Conservation (phyloP, 352 stramenopile genomes). For the Phytophthora fragariaefolia region DNA sequence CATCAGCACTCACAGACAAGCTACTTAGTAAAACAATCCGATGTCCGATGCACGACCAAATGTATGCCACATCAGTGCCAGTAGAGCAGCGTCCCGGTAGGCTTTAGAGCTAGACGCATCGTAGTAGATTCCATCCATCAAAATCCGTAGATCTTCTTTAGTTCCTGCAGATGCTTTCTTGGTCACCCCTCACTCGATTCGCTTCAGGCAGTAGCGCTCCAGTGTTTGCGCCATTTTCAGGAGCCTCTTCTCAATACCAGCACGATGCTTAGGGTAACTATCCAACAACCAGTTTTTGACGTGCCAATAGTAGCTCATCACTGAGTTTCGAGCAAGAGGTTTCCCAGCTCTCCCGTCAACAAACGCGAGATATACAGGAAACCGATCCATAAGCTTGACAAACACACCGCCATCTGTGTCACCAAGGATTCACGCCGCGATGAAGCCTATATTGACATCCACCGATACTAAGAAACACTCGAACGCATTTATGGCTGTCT, state of each 20-base stretch:
- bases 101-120: background rate
- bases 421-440: background rate
- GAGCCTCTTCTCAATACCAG: slow-evolving; percentile 21
- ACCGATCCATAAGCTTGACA: slow-evolving; percentile 25
- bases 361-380: slow-evolving; percentile 15
- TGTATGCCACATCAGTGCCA: slow-evolving; percentile 23
- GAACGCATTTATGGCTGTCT: slow-evolving; percentile 23
- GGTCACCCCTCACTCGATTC: background rate
- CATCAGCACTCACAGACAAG: slow-evolving; percentile 9
- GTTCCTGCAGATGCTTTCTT: slow-evolving; percentile 23
- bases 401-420: slow-evolving; percentile 2
- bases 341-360: background rate
- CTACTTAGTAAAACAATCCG: slow-evolving; percentile 14
- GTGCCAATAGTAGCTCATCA: slow-evolving; percentile 28
- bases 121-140: slow-evolving; percentile 23
- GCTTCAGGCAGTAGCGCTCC: slow-evolving; percentile 27
- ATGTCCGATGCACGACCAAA: slow-evolving; percentile 23
- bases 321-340: slow-evolving; percentile 4
- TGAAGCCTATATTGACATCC: slow-evolving; percentile 26
- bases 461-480: slow-evolving; percentile 24
- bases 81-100: slow-evolving; percentile 31
- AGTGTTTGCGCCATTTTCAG: slow-evolving; percentile 20
- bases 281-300: slow-evolving; percentile 30
- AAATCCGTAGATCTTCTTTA: slow-evolving; percentile 17
- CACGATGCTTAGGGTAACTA: slow-evolving; percentile 8